A percentile compares a stretch with the other conserved stretches of the same genome.
These are phyloP conservation scores for Ligustrum vulgare DNA, from an alignment of 257 asterid genomes.

Conservation along the genomic window DNA sequence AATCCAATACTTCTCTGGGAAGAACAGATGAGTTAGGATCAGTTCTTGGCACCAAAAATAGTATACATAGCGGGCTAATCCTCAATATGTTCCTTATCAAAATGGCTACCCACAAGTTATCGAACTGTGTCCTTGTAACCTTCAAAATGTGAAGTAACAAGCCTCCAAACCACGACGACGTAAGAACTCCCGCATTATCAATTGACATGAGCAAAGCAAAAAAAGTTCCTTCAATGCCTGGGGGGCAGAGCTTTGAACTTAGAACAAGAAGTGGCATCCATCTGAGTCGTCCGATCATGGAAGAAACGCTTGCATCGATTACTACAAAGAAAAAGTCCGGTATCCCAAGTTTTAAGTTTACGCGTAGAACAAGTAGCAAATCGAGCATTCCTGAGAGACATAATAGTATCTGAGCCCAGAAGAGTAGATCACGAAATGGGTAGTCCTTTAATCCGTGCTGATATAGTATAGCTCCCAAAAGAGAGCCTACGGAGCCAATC, in stretches of 20 bases:
- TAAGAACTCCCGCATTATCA: slow-evolving; percentile 77
- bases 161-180: slow-evolving; percentile 91
- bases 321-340: slow-evolving; percentile 72
- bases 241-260: slow-evolving; percentile 81
- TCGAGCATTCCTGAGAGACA: slow-evolving; percentile 86
- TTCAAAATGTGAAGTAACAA: slow-evolving; percentile 63
- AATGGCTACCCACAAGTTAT: slow-evolving; percentile 73
- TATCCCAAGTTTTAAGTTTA: slow-evolving; percentile 70
- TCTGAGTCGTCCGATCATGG: slow-evolving; percentile 71
- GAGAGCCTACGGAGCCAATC: slow-evolving; percentile 77
- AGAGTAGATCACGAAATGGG: slow-evolving; percentile 71
- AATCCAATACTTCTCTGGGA: slow-evolving; percentile 40
- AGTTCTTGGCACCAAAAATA: slow-evolving; percentile 64
- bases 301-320: slow-evolving; percentile 74
- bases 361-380: slow-evolving; percentile 61
- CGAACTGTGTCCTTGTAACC: slow-evolving; percentile 63
- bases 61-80: slow-evolving; percentile 56
- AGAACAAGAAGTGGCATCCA: slow-evolving; percentile 99
- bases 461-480: slow-evolving; percentile 69
- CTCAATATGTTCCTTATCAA: slow-evolving; percentile 64
- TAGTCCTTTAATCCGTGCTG: slow-evolving; percentile 67
- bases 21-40: slow-evolving; percentile 60
- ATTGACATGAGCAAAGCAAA: slow-evolving; percentile 93
- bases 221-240: slow-evolving; percentile 89
- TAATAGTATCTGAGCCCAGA: slow-evolving; percentile 73